Evolutionary conservation across 202 grass and related monocot genomes (phyloP).

Genomic region (Zoysia matrella): DNA sequence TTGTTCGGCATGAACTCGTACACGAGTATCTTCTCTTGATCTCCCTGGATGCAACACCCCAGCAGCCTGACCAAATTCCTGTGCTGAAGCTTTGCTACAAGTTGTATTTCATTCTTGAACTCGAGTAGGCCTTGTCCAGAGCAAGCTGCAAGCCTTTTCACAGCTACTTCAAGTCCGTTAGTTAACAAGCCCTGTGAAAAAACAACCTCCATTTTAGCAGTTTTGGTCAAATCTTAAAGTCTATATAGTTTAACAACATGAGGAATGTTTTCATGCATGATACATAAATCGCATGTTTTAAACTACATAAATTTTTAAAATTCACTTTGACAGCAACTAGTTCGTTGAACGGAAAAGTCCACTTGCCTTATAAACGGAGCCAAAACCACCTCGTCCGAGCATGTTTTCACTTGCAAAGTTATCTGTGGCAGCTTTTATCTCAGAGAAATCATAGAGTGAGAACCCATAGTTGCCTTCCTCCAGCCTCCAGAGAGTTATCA

Average conservation of each 20-base stretch:
- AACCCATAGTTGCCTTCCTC: not conserved
- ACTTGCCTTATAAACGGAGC: constrained; percentile 29
- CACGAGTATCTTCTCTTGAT: constrained; percentile 48
- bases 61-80: constrained; percentile 30
- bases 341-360: not conserved
- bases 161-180: constrained; percentile 46
- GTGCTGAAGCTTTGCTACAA: constrained; percentile 54
- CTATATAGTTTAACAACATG: no score
- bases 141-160: constrained; percentile 42
- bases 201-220: no score
- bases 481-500: not conserved
- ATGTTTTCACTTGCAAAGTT: not conserved
- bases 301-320: not conserved
- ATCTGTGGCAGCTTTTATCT: not conserved
- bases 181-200: constrained; percentile 36
- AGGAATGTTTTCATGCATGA: no score
- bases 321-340: not conserved
- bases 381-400: constrained; percentile 30
- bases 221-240: no score
- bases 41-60: constrained; percentile 43
- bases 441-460: not conserved
- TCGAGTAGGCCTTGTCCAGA: constrained; percentile 44
- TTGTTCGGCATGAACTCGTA: constrained; percentile 55
- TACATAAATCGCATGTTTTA: no score
- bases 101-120: constrained; percentile 53